Conservation (phyloP, 371 early-diverging fungal species). For the Circinella minor region DNA sequence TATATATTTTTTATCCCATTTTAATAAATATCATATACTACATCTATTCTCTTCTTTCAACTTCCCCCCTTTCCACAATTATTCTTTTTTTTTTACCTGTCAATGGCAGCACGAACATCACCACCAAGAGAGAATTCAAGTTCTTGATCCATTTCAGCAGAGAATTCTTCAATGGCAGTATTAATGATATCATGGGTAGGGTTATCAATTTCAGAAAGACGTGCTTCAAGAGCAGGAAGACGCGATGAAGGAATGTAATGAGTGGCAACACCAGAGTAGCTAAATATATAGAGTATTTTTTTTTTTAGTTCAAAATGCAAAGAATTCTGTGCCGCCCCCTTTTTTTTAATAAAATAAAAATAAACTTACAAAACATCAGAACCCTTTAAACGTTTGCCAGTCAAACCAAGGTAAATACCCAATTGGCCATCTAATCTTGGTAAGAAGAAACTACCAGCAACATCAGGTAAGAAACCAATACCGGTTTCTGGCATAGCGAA, state of each 20-base stretch:
- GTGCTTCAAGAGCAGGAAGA: constrained; percentile 78
- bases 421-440: constrained; percentile 92
- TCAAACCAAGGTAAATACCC: constrained; percentile 93
- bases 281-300: background rate
- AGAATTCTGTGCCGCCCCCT: background rate
- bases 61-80: too few relatives aligned
- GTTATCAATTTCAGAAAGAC: constrained; percentile 82
- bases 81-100: constrained; percentile 49
- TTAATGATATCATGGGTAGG: constrained; percentile 85
- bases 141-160: constrained; percentile 50
- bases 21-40: too few relatives aligned
- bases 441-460: constrained; percentile 95
- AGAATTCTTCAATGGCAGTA: constrained; percentile 92
- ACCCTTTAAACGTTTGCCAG: constrained; percentile 84
- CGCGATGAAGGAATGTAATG: constrained; percentile 95
- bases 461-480: constrained; percentile 97
- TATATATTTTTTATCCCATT: constrained; percentile 4
- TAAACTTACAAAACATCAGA: constrained; percentile 79
- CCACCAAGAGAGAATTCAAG: constrained; percentile 61
- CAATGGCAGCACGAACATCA: constrained; percentile 73
- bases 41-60: too few relatives aligned
- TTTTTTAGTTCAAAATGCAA: background rate
- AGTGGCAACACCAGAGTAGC: constrained; percentile 74
- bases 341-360: background rate
- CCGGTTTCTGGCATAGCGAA: constrained; percentile 97